phyloP scores from a whole-genome alignment of 331 rosid species.

The Stylosanthes scabra region DNA sequence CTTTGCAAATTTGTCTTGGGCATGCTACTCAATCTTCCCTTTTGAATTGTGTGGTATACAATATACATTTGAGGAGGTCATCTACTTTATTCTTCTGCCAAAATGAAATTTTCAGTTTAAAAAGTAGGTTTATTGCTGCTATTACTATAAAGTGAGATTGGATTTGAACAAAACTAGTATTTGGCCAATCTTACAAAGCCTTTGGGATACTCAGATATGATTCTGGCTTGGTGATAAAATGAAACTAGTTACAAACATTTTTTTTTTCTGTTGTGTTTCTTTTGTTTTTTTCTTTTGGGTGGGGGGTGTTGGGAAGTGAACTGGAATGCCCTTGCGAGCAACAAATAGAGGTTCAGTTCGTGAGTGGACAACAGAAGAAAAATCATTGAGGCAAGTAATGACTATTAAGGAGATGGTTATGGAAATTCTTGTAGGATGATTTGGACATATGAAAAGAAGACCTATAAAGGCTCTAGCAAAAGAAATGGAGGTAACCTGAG shows the following conservation, averaged over 20 bases:
- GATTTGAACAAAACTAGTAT: slow-evolving; percentile 3
- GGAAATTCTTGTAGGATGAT: slow-evolving; percentile 22
- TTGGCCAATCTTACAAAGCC: slow-evolving; percentile 13
- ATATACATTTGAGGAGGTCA: not conserved
- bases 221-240: not conserved
- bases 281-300: not conserved
- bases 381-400: not conserved
- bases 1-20: slow-evolving; percentile 23
- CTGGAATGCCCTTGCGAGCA: not conserved
- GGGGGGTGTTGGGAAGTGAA: not conserved
- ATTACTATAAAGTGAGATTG: not conserved
- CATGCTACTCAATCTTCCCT: not conserved
- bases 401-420: slow-evolving; percentile 15
- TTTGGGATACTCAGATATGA: not conserved
- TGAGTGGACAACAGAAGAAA: not conserved
- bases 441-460: slow-evolving; percentile 11
- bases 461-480: not conserved
- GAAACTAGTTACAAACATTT: not conserved
- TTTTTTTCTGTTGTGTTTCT: not conserved
- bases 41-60: slow-evolving; percentile 9
- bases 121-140: not conserved
- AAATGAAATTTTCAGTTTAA: not conserved
- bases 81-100: slow-evolving; percentile 7
- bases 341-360: no score
- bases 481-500: slow-evolving; percentile 5